Evolutionary conservation across 2,329 filamentous ascomycete genomes (phyloP), one percentile per base, ranked within the genome.

Genomic region (Fonsecaea pugnacius): DNA sequence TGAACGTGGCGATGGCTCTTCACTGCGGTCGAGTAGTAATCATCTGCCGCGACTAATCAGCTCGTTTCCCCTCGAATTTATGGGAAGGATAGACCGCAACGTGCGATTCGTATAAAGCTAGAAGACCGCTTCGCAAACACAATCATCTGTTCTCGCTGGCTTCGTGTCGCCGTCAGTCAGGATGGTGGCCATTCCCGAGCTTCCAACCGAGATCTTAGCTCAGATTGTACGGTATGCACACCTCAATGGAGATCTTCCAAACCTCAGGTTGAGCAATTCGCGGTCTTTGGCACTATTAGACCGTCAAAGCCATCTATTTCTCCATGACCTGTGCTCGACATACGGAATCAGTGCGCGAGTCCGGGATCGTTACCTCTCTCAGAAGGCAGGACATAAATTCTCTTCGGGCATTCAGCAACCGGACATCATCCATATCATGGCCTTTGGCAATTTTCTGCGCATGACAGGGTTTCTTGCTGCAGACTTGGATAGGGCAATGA

Each of bases 131-230:
- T n/a, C 43, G 6, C 33, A 21, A 30, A 21, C 24, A 21, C 24
- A 33, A 9, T 48, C 27, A 10, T 5, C 14, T 16, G n/a, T 40
- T 35, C 9, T 58, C 12, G 2, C 8, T 12, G 43, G 18, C 32
- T 27, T 30, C 9, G n/a, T n/a, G 14, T 8, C 36, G 32, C 10
- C 18, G 32, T 48, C 32, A 14, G 27, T 35, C 46, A 50, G 8
- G 10, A 66, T 60, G 57, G 18, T 55, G 8, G 35, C 46, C 12
- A 35, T 67, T 10, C 14, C 33, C 8, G 50, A 62, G 4, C 62
- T 67, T 30, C 65, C 65, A 21, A 18, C 48, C 5, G 65, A 67
- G 58, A 52, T 64, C 8, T 18, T 64, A 24, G 48, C 60, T 5
- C 62, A 62, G 48, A 50, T 67, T 24, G 21, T 64, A 12, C 62